Evolutionary conservation across 2,329 filamentous ascomycete species (phyloP).

Genomic region (Fusarium acutatum): DNA sequence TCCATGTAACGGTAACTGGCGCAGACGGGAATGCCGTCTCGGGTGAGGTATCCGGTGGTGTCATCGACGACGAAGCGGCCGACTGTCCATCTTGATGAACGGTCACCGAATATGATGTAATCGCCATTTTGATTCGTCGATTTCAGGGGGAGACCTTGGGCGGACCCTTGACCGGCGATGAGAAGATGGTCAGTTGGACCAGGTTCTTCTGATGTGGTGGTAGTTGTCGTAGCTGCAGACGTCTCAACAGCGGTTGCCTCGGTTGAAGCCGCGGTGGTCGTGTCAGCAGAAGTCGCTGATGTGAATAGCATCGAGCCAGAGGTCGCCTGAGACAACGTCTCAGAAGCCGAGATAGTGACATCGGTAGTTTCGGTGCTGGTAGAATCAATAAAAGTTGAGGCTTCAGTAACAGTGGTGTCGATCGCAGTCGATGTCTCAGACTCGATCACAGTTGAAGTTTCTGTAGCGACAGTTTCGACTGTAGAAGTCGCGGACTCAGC

Average conservation of each 20-base stretch:
- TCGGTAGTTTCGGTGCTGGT: not conserved
- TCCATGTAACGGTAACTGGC: not conserved
- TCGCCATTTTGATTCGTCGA: not conserved
- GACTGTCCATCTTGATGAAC: not conserved
- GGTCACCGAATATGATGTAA: not conserved
- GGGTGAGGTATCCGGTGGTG: not conserved
- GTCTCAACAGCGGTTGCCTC: not conserved
- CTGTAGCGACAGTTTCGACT: not conserved
- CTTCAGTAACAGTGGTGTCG: not conserved
- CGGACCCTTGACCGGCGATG: not conserved
- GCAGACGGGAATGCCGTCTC: not conserved
- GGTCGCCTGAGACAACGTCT: not conserved
- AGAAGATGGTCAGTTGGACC: not conserved
- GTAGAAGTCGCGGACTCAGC: not conserved
- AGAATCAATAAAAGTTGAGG: not conserved
- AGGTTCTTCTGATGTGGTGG: not conserved
- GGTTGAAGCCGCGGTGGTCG: not conserved
- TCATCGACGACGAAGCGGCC: not conserved
- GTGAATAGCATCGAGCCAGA: not conserved
- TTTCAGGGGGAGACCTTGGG: not conserved
- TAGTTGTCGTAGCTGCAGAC: not conserved
- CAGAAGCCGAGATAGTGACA: not conserved
- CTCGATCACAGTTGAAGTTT: not conserved
- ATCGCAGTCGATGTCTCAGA: not conserved
- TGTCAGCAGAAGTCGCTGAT: not conserved